A percentile compares a stretch with the other conserved stretches of the same genome.
These are phyloP conservation scores for Exidia glandulosa DNA, from an alignment of 768 basidiomycete genomes.

Conservation along the genomic window DNA sequence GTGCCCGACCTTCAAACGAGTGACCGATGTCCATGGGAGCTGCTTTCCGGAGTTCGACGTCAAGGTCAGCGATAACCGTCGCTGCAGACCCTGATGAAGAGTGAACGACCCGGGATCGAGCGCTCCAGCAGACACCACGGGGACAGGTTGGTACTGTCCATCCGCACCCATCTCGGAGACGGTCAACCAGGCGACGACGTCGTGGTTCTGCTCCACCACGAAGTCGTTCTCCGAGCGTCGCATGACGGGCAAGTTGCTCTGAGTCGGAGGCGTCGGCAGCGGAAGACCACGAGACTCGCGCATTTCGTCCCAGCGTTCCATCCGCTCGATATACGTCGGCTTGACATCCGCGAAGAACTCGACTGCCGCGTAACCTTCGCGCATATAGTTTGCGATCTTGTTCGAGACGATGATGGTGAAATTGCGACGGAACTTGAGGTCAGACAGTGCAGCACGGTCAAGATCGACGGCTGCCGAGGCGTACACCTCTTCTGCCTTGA, in stretches of 20 bases:
- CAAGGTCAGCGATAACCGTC: conserved; percentile 64
- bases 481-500: conserved; percentile 71
- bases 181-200: conserved; percentile 81
- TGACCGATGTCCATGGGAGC: conserved; percentile 76
- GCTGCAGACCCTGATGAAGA: conserved; percentile 88
- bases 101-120: conserved; percentile 80
- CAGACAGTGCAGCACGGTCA: conserved; percentile 56
- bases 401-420: conserved; percentile 69
- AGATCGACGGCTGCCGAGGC: conserved; percentile 67
- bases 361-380: conserved; percentile 69
- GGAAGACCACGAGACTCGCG: conserved; percentile 52
- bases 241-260: conserved; percentile 48
- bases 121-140: conserved; percentile 62
- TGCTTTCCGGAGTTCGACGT: conserved; percentile 84
- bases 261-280: conserved; percentile 4
- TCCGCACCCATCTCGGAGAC: conserved; percentile 78
- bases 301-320: conserved; percentile 91
- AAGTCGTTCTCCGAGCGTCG: conserved; percentile 90
- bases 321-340: conserved; percentile 73
- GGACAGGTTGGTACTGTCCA: conserved; percentile 75
- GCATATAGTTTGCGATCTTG: conserved; percentile 62
- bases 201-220: conserved; percentile 75
- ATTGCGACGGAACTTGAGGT: conserved; percentile 72
- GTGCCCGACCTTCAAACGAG: conserved; percentile 67
- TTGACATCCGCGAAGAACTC: conserved; percentile 82